These are phyloP conservation scores for Sisymbrium irio DNA, from an alignment of 345 rosid species.

Conservation along the genomic window DNA sequence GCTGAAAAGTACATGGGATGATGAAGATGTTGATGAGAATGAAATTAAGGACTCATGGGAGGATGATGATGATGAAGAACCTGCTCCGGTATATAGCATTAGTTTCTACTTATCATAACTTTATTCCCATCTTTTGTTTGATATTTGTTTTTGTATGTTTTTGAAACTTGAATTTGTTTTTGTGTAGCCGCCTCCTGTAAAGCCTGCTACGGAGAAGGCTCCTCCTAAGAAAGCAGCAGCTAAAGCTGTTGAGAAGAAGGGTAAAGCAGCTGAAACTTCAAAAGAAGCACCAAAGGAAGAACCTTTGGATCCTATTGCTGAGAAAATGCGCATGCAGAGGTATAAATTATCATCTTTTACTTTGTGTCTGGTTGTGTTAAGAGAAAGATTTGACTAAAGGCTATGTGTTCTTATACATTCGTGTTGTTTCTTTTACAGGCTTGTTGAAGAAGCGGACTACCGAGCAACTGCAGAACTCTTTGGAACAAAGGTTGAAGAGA, in stretches of 20 bases:
- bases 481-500: slow-evolving; percentile 55
- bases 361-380: not conserved
- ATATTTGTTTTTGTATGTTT: not conserved
- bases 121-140: not conserved
- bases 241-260: slow-evolving; percentile 55
- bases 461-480: slow-evolving; percentile 71
- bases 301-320: slow-evolving; percentile 62
- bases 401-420: not conserved
- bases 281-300: slow-evolving; percentile 36
- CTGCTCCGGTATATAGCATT: slow-evolving; percentile 51
- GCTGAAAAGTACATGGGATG: slow-evolving; percentile 76
- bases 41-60: slow-evolving; percentile 99
- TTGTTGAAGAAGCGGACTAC: slow-evolving; percentile 95
- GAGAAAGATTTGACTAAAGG: not conserved
- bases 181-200: slow-evolving; percentile 43
- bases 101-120: not conserved
- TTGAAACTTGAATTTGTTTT: not conserved
- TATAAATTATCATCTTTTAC: slow-evolving; percentile 11
- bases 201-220: slow-evolving; percentile 44
- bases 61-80: slow-evolving; percentile 94
- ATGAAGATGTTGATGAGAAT: slow-evolving; percentile 82
- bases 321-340: slow-evolving; percentile 84
- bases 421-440: slow-evolving; percentile 41
- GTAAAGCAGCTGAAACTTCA: slow-evolving; percentile 39
- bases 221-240: slow-evolving; percentile 46